Evolutionary conservation across 2,329 filamentous ascomycete genomes (phyloP).

Genomic region (Claviceps capensis): DNA sequence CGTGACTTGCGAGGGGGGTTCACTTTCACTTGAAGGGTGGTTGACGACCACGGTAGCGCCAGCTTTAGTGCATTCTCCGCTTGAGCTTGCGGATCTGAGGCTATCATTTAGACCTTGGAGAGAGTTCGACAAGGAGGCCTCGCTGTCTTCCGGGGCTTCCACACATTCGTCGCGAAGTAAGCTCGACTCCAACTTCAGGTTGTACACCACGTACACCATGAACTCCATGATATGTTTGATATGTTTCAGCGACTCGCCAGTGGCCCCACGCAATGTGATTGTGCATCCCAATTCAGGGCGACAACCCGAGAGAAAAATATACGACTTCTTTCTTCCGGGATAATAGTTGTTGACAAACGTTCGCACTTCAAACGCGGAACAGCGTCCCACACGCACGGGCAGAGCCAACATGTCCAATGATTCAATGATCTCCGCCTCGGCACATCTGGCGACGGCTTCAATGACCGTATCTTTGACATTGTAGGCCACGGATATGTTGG

Average conservation of each 20-base stretch:
- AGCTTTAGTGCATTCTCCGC: slow-evolving; percentile 16
- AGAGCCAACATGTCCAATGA: slow-evolving; percentile 85
- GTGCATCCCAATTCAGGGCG: slow-evolving; percentile 85
- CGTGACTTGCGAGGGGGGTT: slow-evolving; percentile 21
- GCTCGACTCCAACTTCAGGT: slow-evolving; percentile 88
- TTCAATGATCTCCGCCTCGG: slow-evolving; percentile 82
- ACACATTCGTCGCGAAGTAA: slow-evolving; percentile 88
- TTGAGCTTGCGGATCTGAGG: slow-evolving; percentile 19
- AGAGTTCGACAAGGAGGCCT: slow-evolving; percentile 27
- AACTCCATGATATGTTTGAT: slow-evolving; percentile 95
- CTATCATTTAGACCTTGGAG: slow-evolving; percentile 27
- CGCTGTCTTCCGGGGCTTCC: slow-evolving; percentile 54
- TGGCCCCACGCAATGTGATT: slow-evolving; percentile 75
- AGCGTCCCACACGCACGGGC: slow-evolving; percentile 59
- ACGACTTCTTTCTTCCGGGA: slow-evolving; percentile 73
- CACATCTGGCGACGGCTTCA: slow-evolving; percentile 84
- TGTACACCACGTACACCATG: slow-evolving; percentile 98
- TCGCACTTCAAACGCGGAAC: slow-evolving; percentile 84
- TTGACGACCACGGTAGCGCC: slow-evolving; percentile 20
- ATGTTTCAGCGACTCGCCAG: slow-evolving; percentile 54
- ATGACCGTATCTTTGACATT: slow-evolving; percentile 95
- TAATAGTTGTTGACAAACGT: slow-evolving; percentile 76
- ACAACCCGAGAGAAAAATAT: slow-evolving; percentile 88
- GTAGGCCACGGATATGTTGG: slow-evolving; percentile 84
- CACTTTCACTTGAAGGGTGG: slow-evolving; percentile 24